Conservation (phyloP, 2,329 filamentous ascomycete genomes). For the Metarhizium rileyi region DNA sequence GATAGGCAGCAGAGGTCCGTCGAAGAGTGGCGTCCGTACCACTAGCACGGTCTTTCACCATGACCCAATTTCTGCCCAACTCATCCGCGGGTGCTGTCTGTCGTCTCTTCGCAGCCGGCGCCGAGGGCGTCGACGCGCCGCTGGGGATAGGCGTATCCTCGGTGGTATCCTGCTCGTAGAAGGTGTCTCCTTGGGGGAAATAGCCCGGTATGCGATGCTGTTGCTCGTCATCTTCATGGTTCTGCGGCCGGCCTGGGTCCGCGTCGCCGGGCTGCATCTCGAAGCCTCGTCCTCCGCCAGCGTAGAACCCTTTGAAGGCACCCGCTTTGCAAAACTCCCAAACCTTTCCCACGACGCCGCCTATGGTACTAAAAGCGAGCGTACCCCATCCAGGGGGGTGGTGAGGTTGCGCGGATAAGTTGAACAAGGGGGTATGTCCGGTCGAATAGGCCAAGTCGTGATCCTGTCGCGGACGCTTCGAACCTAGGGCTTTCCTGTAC, state of each 20-base stretch:
- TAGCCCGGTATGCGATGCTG: conserved; percentile 17
- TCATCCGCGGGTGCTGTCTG: conserved; percentile 46
- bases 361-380: conserved; percentile 51
- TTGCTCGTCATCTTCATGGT: conserved; percentile 14
- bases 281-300: conserved; percentile 71
- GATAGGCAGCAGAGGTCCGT: conserved; percentile 14
- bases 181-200: conserved; percentile 23
- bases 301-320: conserved; percentile 76
- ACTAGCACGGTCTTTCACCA: conserved; percentile 40
- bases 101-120: conserved; percentile 41
- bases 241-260: not conserved
- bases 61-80: conserved; percentile 60
- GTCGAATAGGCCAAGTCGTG: conserved; percentile 23
- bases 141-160: conserved; percentile 20
- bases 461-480: conserved; percentile 31
- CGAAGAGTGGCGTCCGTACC: conserved; percentile 14
- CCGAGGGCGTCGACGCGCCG: conserved; percentile 31
- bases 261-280: conserved; percentile 31
- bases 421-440: conserved; percentile 23
- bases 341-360: conserved; percentile 63
- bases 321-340: conserved; percentile 73
- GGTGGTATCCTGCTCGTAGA: conserved; percentile 7
- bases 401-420: conserved; percentile 19
- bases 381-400: conserved; percentile 41
- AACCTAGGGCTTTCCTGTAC: conserved; percentile 43